Evolutionary conservation across 345 rosid species (phyloP).

Genomic region (Eutrema japonicum): DNA sequence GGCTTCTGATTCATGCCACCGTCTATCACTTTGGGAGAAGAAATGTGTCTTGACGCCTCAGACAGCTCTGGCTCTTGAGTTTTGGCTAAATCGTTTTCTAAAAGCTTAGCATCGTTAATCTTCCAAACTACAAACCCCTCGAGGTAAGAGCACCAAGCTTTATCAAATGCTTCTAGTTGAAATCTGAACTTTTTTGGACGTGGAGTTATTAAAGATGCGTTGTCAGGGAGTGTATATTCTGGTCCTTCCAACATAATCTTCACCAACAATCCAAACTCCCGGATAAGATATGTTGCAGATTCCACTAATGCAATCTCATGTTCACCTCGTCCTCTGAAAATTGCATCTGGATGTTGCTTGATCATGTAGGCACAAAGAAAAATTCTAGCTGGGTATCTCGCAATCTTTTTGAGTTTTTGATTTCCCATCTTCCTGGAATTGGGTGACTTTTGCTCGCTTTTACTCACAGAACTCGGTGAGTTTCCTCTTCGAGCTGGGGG

Average conservation of each 20-base stretch:
- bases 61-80: slow-evolving; percentile 87
- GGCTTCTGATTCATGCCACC: slow-evolving; percentile 62
- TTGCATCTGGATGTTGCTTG: slow-evolving; percentile 89
- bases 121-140: slow-evolving; percentile 91
- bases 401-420: slow-evolving; percentile 47
- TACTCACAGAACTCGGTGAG: slow-evolving; percentile 54
- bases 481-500: slow-evolving; percentile 63
- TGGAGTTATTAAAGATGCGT: slow-evolving; percentile 44
- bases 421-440: slow-evolving; percentile 44
- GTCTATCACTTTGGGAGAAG: slow-evolving; percentile 62
- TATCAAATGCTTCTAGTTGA: slow-evolving; percentile 81
- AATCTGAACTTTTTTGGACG: slow-evolving; percentile 65
- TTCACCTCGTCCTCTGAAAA: slow-evolving; percentile 85
- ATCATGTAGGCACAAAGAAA: slow-evolving; percentile 96
- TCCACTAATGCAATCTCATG: slow-evolving; percentile 73
- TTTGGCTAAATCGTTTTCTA: slow-evolving; percentile 80
- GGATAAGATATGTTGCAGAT: slow-evolving; percentile 68
- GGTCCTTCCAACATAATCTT: slow-evolving; percentile 79
- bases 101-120: slow-evolving; percentile 77
- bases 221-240: slow-evolving; percentile 56
- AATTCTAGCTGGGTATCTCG: slow-evolving; percentile 82
- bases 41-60: slow-evolving; percentile 68
- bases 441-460: slow-evolving; percentile 56
- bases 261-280: slow-evolving; percentile 71
- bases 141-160: slow-evolving; percentile 85